Evolutionary conservation across 2,329 filamentous ascomycete genomes (phyloP).

Genomic region (Talaromyces islandicus): DNA sequence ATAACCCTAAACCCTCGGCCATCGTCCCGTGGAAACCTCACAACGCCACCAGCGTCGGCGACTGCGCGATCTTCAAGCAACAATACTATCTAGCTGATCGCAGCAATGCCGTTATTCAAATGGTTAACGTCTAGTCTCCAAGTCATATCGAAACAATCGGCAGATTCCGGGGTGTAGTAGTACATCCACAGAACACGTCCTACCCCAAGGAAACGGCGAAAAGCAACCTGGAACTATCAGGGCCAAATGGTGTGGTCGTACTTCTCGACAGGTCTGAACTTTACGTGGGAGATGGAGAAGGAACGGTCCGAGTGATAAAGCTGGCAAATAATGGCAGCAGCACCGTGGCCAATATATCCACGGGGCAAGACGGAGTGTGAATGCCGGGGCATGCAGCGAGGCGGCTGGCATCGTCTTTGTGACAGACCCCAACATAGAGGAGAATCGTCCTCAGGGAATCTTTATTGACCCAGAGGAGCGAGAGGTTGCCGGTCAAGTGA

Average conservation of each 20-base stretch:
- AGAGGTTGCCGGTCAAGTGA: neutral
- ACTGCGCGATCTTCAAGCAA: neutral
- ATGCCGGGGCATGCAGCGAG: neutral
- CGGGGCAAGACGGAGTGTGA: neutral
- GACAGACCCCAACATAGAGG: neutral
- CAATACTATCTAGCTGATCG: conserved; percentile 1
- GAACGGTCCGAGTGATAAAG: neutral
- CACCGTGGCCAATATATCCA: neutral
- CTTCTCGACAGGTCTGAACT: neutral
- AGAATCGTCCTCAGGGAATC: neutral
- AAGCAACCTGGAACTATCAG: neutral
- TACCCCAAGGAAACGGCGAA: neutral
- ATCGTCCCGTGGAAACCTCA: conserved; percentile 2
- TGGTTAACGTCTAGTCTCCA: neutral
- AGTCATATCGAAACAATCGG: neutral
- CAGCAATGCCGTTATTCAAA: neutral
- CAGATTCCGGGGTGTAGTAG: neutral
- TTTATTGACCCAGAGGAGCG: neutral
- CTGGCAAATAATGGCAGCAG: neutral
- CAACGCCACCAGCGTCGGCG: neutral
- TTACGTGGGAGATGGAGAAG: neutral
- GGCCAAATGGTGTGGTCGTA: neutral
- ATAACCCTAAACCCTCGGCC: neutral
- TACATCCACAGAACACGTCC: neutral
- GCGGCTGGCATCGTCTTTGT: neutral